Percentiles rank a stretch among this genome's conserved stretches.
These are phyloP conservation scores for Fusarium sp. DNA, from an alignment of 2,329 filamentous ascomycete genomes.

Conservation along the genomic window DNA sequence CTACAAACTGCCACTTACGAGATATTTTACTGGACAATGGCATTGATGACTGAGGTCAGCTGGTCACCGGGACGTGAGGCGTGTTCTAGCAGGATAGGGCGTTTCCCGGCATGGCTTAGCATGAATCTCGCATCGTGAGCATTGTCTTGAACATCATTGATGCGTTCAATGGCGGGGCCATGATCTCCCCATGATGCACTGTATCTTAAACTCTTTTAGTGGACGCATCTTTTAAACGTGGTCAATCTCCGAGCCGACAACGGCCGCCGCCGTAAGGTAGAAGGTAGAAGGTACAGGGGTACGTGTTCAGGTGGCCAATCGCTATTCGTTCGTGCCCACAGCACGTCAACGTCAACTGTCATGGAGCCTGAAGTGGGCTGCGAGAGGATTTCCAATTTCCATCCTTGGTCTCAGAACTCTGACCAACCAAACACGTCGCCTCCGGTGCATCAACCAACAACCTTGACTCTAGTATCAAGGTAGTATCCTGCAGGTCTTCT, in stretches of 20 bases:
- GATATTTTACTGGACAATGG: slow-evolving; percentile 22
- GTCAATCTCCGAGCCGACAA: slow-evolving; percentile 25
- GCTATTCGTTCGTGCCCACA: slow-evolving; percentile 28
- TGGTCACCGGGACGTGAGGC: slow-evolving; percentile 27
- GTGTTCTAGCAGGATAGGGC: slow-evolving; percentile 15
- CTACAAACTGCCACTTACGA: slow-evolving; percentile 16
- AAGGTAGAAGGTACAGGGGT: slow-evolving; percentile 4
- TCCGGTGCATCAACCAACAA: slow-evolving; percentile 22
- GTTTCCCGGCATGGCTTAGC: slow-evolving; percentile 30
- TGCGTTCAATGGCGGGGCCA: slow-evolving; percentile 6
- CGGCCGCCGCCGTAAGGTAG: neutral
- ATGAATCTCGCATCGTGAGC: slow-evolving; percentile 8
- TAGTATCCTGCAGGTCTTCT: neutral
- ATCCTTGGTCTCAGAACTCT: slow-evolving; percentile 1
- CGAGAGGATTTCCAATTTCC: slow-evolving; percentile 33
- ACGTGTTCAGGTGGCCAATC: slow-evolving; percentile 23
- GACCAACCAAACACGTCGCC: slow-evolving; percentile 21
- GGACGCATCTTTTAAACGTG: slow-evolving; percentile 17
- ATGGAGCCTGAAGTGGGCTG: slow-evolving; percentile 11
- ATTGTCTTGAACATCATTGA: slow-evolving; percentile 15
- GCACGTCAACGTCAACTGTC: slow-evolving; percentile 30
- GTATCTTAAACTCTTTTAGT: slow-evolving; percentile 10
- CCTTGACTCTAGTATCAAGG: slow-evolving; percentile 27
- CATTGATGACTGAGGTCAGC: slow-evolving; percentile 29
- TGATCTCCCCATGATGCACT: slow-evolving; percentile 26